phyloP scores from a whole-genome alignment of 768 basidiomycete species.

The Rhodotorula sphaerocarpa region DNA sequence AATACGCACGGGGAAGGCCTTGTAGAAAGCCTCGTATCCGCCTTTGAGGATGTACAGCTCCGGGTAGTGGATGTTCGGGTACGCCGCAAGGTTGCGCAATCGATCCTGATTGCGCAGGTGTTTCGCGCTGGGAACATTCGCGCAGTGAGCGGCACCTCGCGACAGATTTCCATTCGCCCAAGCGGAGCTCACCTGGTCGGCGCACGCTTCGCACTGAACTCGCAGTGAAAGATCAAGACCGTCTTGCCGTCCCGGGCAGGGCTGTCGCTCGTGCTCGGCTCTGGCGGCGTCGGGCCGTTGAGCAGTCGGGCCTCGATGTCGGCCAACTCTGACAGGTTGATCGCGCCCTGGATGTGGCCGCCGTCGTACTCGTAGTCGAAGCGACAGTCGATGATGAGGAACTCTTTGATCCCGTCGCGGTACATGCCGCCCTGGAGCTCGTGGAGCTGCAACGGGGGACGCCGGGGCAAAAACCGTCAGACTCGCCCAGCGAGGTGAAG shows the following conservation, averaged over 20 bases:
- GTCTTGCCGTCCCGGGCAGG: conserved; percentile 57
- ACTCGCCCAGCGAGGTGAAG: neutral
- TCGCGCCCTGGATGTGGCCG: conserved; percentile 82
- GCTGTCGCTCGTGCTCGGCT: conserved; percentile 49
- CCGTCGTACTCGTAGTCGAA: conserved; percentile 95
- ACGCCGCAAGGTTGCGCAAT: conserved; percentile 69
- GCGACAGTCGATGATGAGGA: conserved; percentile 84
- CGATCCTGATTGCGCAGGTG: conserved; percentile 85
- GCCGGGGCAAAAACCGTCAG: conserved; percentile 12
- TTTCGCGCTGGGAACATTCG: conserved; percentile 60
- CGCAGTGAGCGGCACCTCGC: conserved; percentile 19
- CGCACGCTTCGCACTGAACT: conserved; percentile 89
- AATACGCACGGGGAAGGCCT: conserved; percentile 52
- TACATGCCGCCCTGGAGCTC: conserved; percentile 68
- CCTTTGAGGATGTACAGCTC: conserved; percentile 96
- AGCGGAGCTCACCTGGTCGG: conserved; percentile 86
- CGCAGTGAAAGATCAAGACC: conserved; percentile 91
- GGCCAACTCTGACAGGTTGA: conserved; percentile 76
- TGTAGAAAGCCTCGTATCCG: conserved; percentile 84
- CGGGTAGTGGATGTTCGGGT: conserved; percentile 88
- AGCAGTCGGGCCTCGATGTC: conserved; percentile 76
- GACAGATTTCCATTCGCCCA: too few relatives aligned
- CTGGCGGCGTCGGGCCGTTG: conserved; percentile 38
- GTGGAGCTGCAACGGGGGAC: conserved; percentile 54
- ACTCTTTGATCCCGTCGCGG: conserved; percentile 55